Evolutionary conservation across 1,284 basidiomycete species (phyloP).

Genomic region (Moesziomyces parantarcticus): DNA sequence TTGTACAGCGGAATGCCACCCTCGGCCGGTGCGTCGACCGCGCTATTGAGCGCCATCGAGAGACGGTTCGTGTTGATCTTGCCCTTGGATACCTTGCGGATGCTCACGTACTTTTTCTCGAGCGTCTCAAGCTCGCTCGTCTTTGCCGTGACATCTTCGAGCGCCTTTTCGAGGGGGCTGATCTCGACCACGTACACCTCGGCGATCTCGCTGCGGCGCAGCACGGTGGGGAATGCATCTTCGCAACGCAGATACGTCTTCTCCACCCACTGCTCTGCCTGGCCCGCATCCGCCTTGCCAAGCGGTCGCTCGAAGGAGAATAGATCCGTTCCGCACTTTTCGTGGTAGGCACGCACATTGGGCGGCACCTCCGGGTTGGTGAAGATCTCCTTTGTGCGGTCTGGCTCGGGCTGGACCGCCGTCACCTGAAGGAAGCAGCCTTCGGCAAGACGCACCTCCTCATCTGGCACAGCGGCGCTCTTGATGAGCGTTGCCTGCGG

Average conservation of each 20-base stretch:
- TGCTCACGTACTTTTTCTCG: conserved; percentile 77
- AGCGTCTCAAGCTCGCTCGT: conserved; percentile 80
- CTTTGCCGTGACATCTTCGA: conserved; percentile 81
- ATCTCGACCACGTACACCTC: conserved; percentile 80
- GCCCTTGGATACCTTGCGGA: conserved; percentile 76
- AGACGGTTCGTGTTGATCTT: conserved; percentile 81
- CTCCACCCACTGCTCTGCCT: conserved; percentile 76
- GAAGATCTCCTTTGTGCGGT: conserved; percentile 82
- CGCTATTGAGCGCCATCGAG: conserved; percentile 86
- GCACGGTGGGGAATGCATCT: conserved; percentile 89
- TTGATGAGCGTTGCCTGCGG: conserved; percentile 85
- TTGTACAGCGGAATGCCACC: conserved; percentile 75
- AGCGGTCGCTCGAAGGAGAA: conserved; percentile 75
- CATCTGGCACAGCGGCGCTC: conserved; percentile 79
- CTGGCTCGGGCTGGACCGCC: conserved; percentile 84
- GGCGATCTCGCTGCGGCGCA: conserved; percentile 89
- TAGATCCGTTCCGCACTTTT: conserved; percentile 73
- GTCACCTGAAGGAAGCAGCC: conserved; percentile 76
- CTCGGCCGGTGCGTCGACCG: conserved; percentile 83
- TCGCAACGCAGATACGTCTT: conserved; percentile 75
- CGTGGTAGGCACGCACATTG: conserved; percentile 84
- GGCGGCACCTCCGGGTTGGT: conserved; percentile 84
- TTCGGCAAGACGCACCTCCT: conserved; percentile 65
- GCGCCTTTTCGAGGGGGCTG: conserved; percentile 85
- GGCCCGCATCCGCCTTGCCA: conserved; percentile 36